A percentile compares a stretch with the other conserved stretches of the same genome.
phyloP scores from a whole-genome alignment of 495 filamentous ascomycete genomes.

The Bombardia bombarda region DNA sequence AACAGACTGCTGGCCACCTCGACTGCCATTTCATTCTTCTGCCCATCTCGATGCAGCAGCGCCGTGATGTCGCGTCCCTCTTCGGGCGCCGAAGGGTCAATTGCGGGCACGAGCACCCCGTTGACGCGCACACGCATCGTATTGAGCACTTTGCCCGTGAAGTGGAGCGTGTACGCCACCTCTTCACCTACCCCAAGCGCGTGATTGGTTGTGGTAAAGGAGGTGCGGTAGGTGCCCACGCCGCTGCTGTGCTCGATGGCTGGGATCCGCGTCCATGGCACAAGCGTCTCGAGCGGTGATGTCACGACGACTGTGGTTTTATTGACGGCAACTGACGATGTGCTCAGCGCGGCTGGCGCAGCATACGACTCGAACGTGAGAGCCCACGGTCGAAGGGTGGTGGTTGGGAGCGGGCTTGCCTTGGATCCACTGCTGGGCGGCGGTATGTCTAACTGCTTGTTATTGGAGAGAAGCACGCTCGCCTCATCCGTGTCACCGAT shows the following conservation, averaged over 20 bases:
- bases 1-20: slow-evolving; percentile 15
- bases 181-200: background rate
- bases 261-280: slow-evolving; percentile 34
- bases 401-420: background rate
- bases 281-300: slow-evolving; percentile 18
- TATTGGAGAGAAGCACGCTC: slow-evolving; percentile 19
- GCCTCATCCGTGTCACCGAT: slow-evolving; percentile 1
- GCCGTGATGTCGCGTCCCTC: slow-evolving; percentile 15
- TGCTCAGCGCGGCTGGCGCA: slow-evolving; percentile 24
- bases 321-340: slow-evolving; percentile 7
- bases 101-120: slow-evolving; percentile 11
- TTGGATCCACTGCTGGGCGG: background rate
- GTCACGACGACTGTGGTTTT: slow-evolving; percentile 25
- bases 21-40: slow-evolving; percentile 10
- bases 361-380: slow-evolving; percentile 35
- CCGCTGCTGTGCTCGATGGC: slow-evolving; percentile 35
- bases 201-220: slow-evolving; percentile 23
- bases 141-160: slow-evolving; percentile 27
- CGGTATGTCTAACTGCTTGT: slow-evolving; percentile 11
- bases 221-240: slow-evolving; percentile 38
- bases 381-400: slow-evolving; percentile 32
- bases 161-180: slow-evolving; percentile 12
- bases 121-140: slow-evolving; percentile 22
- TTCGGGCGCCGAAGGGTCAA: slow-evolving; percentile 14
- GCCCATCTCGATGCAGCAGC: slow-evolving; percentile 8